phyloP scores from a whole-genome alignment of 371 early-diverging fungal species.

The Mortierella sp. region DNA sequence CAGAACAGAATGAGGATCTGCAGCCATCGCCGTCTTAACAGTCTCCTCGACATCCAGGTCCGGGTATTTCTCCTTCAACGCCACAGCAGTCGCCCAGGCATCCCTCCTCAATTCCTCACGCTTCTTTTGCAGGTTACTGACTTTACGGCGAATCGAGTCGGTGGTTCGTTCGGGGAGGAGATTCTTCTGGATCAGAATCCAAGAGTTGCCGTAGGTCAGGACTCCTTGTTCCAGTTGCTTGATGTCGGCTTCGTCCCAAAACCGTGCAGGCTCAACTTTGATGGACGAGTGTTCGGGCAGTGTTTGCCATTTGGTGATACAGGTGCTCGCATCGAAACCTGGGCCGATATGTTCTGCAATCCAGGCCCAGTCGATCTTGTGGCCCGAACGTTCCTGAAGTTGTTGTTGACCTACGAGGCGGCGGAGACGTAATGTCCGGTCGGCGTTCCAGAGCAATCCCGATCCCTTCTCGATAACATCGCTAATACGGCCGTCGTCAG shows the following conservation, averaged over 20 bases:
- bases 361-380: conserved; percentile 43
- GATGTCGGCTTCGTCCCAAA: conserved; percentile 29
- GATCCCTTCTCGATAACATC: not conserved
- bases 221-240: conserved; percentile 23
- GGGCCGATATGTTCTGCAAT: conserved; percentile 55
- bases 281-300: conserved; percentile 8
- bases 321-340: conserved; percentile 34
- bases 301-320: conserved; percentile 40
- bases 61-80: not conserved
- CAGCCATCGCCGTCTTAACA: not conserved
- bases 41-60: conserved; percentile 16
- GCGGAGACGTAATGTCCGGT: conserved; percentile 21
- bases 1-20: not conserved
- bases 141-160: conserved; percentile 51
- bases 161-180: conserved; percentile 26
- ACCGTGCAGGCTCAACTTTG: conserved; percentile 13
- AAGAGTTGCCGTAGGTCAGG: conserved; percentile 17
- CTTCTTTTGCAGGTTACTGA: conserved; percentile 21
- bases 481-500: too few species aligned
- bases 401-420: conserved; percentile 40
- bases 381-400: conserved; percentile 16
- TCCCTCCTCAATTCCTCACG: conserved; percentile 16
- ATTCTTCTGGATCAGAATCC: conserved; percentile 28
- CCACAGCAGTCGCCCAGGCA: not conserved
- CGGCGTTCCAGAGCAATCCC: conserved; percentile 15